These are phyloP conservation scores for Colletotrichum sp. DNA, from an alignment of 2,329 filamentous ascomycete species.

Conservation along the genomic window DNA sequence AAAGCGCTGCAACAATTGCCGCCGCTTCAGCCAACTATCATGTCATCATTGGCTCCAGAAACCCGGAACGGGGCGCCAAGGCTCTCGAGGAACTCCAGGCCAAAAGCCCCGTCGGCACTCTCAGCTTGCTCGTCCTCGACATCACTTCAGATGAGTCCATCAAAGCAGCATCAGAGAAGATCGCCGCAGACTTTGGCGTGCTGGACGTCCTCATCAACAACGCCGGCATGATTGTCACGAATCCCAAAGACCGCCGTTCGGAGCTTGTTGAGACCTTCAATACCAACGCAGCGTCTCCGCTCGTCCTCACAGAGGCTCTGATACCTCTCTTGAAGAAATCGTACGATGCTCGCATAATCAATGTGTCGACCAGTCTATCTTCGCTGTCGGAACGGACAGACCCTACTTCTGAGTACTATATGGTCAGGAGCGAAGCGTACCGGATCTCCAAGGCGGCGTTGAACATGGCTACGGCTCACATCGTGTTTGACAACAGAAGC, in stretches of 20 bases:
- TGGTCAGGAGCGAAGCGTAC: constrained; percentile 30
- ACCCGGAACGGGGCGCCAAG: constrained; percentile 38
- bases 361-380: constrained; percentile 37
- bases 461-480: constrained; percentile 39
- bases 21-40: constrained; percentile 42
- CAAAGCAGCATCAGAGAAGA: constrained; percentile 53
- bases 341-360: constrained; percentile 31
- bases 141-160: constrained; percentile 65
- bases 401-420: not conserved
- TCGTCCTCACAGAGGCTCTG: constrained; percentile 33
- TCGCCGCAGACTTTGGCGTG: constrained; percentile 49
- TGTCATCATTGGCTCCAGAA: constrained; percentile 43
- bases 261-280: constrained; percentile 57
- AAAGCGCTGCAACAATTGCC: constrained; percentile 38
- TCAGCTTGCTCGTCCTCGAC: constrained; percentile 63
- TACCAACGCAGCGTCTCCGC: constrained; percentile 36
- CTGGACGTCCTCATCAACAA: constrained; percentile 66
- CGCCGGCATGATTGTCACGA: constrained; percentile 62
- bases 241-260: constrained; percentile 57
- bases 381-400: constrained; percentile 32
- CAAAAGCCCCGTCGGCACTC: constrained; percentile 56
- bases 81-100: constrained; percentile 32
- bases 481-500: constrained; percentile 28
- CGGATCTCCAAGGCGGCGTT: constrained; percentile 41
- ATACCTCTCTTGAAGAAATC: constrained; percentile 35